These are phyloP conservation scores for Niebla homalea DNA, from an alignment of 495 filamentous ascomycete species.

Conservation along the genomic window DNA sequence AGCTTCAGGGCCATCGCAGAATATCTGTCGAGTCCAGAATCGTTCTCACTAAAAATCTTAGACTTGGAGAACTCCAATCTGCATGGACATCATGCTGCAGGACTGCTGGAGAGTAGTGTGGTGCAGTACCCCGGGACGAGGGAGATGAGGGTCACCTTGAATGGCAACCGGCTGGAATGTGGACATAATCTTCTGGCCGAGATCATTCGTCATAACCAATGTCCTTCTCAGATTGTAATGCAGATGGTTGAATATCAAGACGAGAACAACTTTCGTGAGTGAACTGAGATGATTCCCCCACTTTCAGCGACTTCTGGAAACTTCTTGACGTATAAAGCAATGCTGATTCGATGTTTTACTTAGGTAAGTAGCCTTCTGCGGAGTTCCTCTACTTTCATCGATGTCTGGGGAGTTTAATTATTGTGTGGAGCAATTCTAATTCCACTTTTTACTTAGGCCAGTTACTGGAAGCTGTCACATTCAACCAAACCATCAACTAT, in stretches of 20 bases:
- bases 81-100: constrained; percentile 62
- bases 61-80: constrained; percentile 69
- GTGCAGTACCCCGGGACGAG: constrained; percentile 35
- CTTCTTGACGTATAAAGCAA: too few relatives aligned
- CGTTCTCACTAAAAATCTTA: constrained; percentile 51
- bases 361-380: too few relatives aligned
- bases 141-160: constrained; percentile 64
- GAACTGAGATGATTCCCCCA: constrained; percentile 10
- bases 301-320: too few relatives aligned
- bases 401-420: too few relatives aligned
- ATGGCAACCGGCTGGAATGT: constrained; percentile 66
- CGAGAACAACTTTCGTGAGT: constrained; percentile 54
- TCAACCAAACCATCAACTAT: constrained; percentile 58
- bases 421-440: too few relatives aligned
- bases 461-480: constrained; percentile 55
- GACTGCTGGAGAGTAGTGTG: constrained; percentile 61
- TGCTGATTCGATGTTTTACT: too few relatives aligned
- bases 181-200: constrained; percentile 56
- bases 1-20: constrained; percentile 46
- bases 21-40: constrained; percentile 50
- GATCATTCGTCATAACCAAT: constrained; percentile 47
- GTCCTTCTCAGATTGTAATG: constrained; percentile 64
- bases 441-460: not conserved
- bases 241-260: constrained; percentile 75
- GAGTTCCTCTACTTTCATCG: too few relatives aligned